Evolutionary conservation across 192 early-diverging fungal genomes (phyloP), one percentile per base, ranked within the genome.

Genomic region (Umbelopsis sp.): DNA sequence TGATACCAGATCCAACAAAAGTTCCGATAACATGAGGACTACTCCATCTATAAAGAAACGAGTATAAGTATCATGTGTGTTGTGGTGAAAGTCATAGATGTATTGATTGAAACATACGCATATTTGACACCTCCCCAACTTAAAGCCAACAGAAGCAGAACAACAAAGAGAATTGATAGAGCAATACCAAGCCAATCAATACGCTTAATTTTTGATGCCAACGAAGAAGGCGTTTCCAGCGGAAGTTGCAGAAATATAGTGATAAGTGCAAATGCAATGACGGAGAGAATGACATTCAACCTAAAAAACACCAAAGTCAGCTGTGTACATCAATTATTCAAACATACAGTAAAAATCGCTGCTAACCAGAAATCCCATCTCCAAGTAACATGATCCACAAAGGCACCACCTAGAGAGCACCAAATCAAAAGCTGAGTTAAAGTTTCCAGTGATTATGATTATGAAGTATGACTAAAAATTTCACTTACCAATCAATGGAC

Each of bases 361-460:
- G 77, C 84, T 64, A 87, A 82, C 77, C 83, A 91, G 74, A 91
- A 93, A 16, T 82, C 85, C 90, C 90, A 92, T n/a, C 86, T 82
- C 91, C 91, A 93, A 4, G 81, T 82, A 9, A 84, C 67, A 58
- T 87, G 77, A 25, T 91, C 89, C 0, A 86, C 79, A 66, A 93
- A 91, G 9, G 84, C 84, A 21, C 91, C 91, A 49, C 91, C 91
- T 33, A 88, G 30, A 25, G 27, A 16, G 49, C 20, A 45, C 5
- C 49, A 61, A 41, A 18, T 49, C 27, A 12, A 25, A 23, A 37
- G 41, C 27, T 48, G 22, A 48, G 23, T 5, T 21, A 41, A 53
- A 27, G 21, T 27, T 41, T 66, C 20, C 30, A 20, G 44, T 3
- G 21, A 55, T 46, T n/a, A 51, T 3, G 21, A 55, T 46, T n/a